These are phyloP conservation scores for Neofusicoccum parvum DNA, from an alignment of 2,329 filamentous ascomycete genomes.

Conservation along the genomic window DNA sequence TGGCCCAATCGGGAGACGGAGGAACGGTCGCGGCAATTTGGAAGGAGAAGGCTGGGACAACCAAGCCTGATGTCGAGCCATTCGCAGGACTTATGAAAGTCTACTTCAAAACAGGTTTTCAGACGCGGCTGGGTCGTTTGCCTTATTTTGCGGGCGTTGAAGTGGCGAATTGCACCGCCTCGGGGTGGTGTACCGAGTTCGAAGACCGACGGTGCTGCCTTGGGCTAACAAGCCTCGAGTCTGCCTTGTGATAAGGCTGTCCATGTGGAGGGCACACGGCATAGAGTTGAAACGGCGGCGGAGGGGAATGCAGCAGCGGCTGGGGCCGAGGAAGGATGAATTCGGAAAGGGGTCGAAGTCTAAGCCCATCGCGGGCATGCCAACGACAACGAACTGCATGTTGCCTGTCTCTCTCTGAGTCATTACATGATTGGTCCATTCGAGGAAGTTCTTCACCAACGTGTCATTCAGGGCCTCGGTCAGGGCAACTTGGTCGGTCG, in stretches of 20 bases:
- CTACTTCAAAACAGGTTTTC: neutral
- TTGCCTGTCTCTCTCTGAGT: neutral
- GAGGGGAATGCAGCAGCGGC: neutral
- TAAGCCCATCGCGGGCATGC: neutral
- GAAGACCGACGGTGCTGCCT: neutral
- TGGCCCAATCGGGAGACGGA: neutral
- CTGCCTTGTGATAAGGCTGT: neutral
- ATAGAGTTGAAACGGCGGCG: neutral
- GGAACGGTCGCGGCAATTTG: neutral
- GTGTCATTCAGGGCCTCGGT: neutral
- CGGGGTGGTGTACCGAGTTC: neutral
- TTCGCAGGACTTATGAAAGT: neutral
- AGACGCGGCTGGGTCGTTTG: neutral
- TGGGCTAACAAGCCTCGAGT: neutral
- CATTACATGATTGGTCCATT: neutral
- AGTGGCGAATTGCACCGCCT: conserved; percentile 6
- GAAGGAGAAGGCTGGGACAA: neutral
- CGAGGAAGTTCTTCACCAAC: neutral
- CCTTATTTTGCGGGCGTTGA: neutral
- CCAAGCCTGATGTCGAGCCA: neutral
- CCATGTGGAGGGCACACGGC: neutral
- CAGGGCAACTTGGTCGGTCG: neutral
- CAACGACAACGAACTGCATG: neutral
- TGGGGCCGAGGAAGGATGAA: neutral
- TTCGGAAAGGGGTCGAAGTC: neutral